Evolutionary conservation across 2,329 filamentous ascomycete species (phyloP), one percentile per base, ranked within the genome.

Genomic region (Didymella lethalis): DNA sequence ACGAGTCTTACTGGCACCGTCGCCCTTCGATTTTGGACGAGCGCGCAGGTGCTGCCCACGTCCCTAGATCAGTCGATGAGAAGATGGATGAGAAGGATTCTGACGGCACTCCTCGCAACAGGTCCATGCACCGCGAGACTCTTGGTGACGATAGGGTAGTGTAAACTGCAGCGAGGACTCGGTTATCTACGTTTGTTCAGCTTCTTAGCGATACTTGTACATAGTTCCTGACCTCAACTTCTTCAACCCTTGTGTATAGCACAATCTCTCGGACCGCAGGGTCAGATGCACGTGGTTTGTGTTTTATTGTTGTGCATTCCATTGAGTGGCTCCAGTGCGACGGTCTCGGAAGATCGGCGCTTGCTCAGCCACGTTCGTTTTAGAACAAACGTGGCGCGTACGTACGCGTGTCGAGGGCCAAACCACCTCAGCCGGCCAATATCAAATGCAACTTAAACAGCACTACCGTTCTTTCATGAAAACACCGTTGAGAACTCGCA

Each of bases 1-100:
- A 75, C 34, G 54, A 64, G 20, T 53, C 62, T 10, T 73, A 69
- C 61, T 73, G 70, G 70, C 57, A 70, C 34, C 61, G 65, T 34
- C 67, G 66, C 26, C 55, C 64, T 14, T 70, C 68, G 32, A 62
- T 64, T 12, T 20, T 69, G 4, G 67, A 62, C 18, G 57, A 60
- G 52, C 57, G 43, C 34, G 57, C 53, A 32, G 43, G 44, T 50
- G 59, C 43, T 25, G 58, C 57, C 3, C 52, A 52, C 20, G 14
- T 54, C 7, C 56, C 56, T 10, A 59, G 51, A n/a, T 63, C 60
- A 10, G 45, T 65, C 7, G 61, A 64, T 12, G 64, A 69, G 46
- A 70, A 71, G 57, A 43, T 56, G 8, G 59, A 59, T 12, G 64
- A 65, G 16, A 67, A 68, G 48, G 62, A 66, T 11, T 52, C 50